Evolutionary conservation across 2,329 filamentous ascomycete genomes (phyloP), one percentile per base, ranked within the genome.

Genomic region (Xylaria multiplex): DNA sequence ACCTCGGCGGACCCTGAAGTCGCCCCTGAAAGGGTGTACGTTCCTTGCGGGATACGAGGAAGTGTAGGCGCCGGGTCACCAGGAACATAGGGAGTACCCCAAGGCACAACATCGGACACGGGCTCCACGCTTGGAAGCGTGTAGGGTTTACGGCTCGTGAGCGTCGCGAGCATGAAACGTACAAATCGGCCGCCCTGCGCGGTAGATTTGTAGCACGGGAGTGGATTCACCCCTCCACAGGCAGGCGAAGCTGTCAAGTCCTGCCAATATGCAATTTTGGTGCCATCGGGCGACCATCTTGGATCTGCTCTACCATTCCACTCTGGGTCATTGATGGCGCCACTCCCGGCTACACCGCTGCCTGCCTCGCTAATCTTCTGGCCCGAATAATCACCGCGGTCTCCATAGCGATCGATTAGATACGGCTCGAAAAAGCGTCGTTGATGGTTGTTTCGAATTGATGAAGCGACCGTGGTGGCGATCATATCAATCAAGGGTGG

Each of bases 301-400:
- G 81, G 83, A 68, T 85, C 83, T 2, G 83, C 83, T 13, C 75
- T 72, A 3, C 76, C 82, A 69, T 85, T 85, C 83, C 83, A 85
- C 30, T 83, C 76, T 0, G 82, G 79, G 59, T 84, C 81, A 59
- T 81, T 80, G n/a, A 81, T 67, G 53, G 71, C 77, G 1, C 80
- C 81, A 32, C 68, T 77, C 5, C 74, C 76, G 22, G 59, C 49
- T 4, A 46, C 22, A 19, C 49, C 50, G 16, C 78, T 73, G 1
- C 78, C 79, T 1, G 66, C 81, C 0, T 71, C 77, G 49, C 84
- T 84, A 60, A 83, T 68, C 60, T 75, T 75, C 68, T 82, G 82
- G 2, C 82, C 82, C 62, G 77, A 82, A 68, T 84, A 84, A 0
- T 71, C 59, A 1, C 75, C 81, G 5, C 82, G 79, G 64, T 85